Evolutionary conservation across 2,329 filamentous ascomycete genomes (phyloP).

Genomic region (Sarocladium strictum): DNA sequence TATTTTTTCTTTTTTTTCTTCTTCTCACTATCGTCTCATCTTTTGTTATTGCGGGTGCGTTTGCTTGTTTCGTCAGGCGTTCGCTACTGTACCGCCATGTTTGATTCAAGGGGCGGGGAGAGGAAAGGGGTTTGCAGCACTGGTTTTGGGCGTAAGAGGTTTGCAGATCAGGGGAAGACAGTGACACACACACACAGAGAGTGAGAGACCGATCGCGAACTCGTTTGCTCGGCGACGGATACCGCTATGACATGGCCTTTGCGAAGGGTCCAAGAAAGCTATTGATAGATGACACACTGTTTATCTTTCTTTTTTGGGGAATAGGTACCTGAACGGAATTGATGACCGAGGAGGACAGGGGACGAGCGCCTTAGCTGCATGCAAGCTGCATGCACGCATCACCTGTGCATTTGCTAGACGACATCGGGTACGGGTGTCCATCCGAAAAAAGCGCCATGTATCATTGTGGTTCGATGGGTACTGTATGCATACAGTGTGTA

Average conservation of each 20-base stretch:
- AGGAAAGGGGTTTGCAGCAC: neutral
- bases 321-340: neutral
- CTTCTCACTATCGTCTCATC: neutral
- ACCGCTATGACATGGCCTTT: neutral
- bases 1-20: neutral
- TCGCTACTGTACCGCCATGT: too few species aligned
- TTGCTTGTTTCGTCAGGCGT: neutral
- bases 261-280: too few species aligned
- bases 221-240: neutral
- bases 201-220: too few species aligned
- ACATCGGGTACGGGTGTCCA: neutral
- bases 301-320: too few species aligned
- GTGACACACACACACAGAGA: too few species aligned
- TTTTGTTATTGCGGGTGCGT: neutral
- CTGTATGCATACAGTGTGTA: too few species aligned
- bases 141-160: neutral
- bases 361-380: neutral
- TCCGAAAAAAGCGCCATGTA: too few species aligned
- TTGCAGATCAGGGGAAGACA: neutral
- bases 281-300: too few species aligned
- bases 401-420: neutral
- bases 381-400: slow-evolving; percentile 1
- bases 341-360: too few species aligned
- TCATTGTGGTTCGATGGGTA: too few species aligned
- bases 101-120: too few species aligned